Evolutionary conservation across 73 alveolate genomes (phyloP), one percentile per base, ranked within the genome.

Genomic region (Paramecium sexaurelia): DNA sequence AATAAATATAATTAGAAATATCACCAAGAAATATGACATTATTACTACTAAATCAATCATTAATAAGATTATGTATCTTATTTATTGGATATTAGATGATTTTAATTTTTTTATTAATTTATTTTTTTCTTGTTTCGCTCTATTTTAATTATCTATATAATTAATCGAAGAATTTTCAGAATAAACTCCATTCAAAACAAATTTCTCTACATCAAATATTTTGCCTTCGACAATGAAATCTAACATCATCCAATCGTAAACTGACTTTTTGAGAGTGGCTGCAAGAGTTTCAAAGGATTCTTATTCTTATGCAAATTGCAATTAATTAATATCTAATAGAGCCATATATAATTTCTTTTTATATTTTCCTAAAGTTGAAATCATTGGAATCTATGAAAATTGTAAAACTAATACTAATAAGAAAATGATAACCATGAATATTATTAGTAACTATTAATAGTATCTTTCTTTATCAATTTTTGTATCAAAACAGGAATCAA

Each of bases 171-270:
- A 7, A 10, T 27, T 27, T 27, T 61, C 82, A 27, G 36, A 61
- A 61, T 32, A 27, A 61, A 22, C 0, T 24, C 82, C 82, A 61
- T 61, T 61, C 24, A 61, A 61, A 27, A 26, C 6, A 26, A 24
- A 61, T 27, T 61, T 61, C 10, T 61, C 82, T 5, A 61, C 6
- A 61, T 61, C 82, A 61, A 61, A 61, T 61, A 61, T 61, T 32
- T 61, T 61, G 1, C 82, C 82, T 32, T 61, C 82, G 10, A 61
- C 82, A 27, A 61, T 61, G 24, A 61, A 61, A 61, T 61, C 82
- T 20, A 61, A 22, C 82, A 61, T 61, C 82, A 61, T 61, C 82
- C 82, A 61, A 61, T 61, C 82, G 24, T 61, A 61, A 26, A 61
- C 82, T 61, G 82, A 61, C 24, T 61, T 61, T 32, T 61, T 61